Evolutionary conservation across 2,329 filamentous ascomycete species (phyloP).

Genomic region (Cryphonectria nitschkei): DNA sequence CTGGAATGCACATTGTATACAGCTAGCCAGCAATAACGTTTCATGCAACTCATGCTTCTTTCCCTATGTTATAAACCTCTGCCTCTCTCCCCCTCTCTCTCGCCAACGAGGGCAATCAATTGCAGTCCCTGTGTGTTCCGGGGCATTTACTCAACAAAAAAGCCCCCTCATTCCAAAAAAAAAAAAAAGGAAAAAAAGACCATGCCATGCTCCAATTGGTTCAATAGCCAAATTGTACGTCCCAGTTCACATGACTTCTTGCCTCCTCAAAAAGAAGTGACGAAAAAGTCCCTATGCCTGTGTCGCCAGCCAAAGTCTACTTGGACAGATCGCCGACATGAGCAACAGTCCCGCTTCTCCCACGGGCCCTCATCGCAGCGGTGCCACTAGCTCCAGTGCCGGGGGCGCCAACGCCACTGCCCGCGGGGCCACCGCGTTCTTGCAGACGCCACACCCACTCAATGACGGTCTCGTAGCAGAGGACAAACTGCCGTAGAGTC

Average conservation of each 20-base stretch:
- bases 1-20: constrained; percentile 1
- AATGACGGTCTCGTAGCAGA: constrained; percentile 93
- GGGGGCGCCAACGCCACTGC: constrained; percentile 28
- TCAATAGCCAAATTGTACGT: too few species aligned
- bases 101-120: too few species aligned
- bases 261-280: too few species aligned
- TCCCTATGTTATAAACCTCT: not conserved
- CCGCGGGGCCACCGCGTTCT: constrained; percentile 37
- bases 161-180: too few species aligned
- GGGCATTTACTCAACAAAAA: too few species aligned
- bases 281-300: too few species aligned
- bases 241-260: too few species aligned
- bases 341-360: constrained; percentile 27
- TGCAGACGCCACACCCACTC: constrained; percentile 74
- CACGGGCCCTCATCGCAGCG: constrained; percentile 25
- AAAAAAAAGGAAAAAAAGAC: too few species aligned
- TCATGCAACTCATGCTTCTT: constrained; percentile 3
- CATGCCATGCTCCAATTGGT: too few species aligned
- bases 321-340: constrained; percentile 22
- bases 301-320: not conserved
- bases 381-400: constrained; percentile 26
- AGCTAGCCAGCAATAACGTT: not conserved
- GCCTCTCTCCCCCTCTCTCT: not conserved
- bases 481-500: constrained; percentile 87
- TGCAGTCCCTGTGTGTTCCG: too few species aligned